phyloP scores from a whole-genome alignment of 2,329 filamentous ascomycete species.

The Bipolaris sorokiniana region DNA sequence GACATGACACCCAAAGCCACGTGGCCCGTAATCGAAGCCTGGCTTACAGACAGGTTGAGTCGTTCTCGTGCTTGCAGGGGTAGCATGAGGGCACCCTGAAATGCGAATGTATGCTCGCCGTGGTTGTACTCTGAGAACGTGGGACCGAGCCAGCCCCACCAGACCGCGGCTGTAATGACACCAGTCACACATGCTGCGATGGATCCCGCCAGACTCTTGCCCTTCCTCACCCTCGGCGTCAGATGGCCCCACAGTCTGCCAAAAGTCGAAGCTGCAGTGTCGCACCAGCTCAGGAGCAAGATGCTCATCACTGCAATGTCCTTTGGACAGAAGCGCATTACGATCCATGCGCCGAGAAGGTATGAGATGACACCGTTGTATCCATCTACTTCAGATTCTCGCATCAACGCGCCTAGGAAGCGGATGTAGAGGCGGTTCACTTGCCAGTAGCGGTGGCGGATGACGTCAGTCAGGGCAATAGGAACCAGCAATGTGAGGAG shows the following conservation, averaged over 20 bases:
- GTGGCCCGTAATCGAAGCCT: slow-evolving; percentile 70
- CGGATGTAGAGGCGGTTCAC: slow-evolving; percentile 89
- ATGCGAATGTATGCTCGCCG: slow-evolving; percentile 73
- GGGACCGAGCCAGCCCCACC: slow-evolving; percentile 87
- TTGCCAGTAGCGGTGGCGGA: slow-evolving; percentile 80
- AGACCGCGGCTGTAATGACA: slow-evolving; percentile 79
- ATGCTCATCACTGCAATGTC: slow-evolving; percentile 90
- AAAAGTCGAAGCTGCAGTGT: slow-evolving; percentile 94
- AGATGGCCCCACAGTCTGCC: slow-evolving; percentile 88
- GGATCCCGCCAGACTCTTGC: slow-evolving; percentile 91
- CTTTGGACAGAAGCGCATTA: slow-evolving; percentile 87
- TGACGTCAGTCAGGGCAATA: slow-evolving; percentile 78
- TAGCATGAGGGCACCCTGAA: slow-evolving; percentile 75
- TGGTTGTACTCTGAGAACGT: slow-evolving; percentile 42
- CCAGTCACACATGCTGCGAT: slow-evolving; percentile 83
- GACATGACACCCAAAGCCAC: slow-evolving; percentile 81
- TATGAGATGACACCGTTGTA: slow-evolving; percentile 99
- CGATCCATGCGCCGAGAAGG: slow-evolving; percentile 85
- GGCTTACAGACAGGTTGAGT: slow-evolving; percentile 65
- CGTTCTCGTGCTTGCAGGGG: slow-evolving; percentile 64
- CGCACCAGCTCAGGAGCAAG: slow-evolving; percentile 93
- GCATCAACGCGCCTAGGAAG: slow-evolving; percentile 87
- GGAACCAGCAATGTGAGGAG: slow-evolving; percentile 82
- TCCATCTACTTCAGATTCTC: slow-evolving; percentile 89
- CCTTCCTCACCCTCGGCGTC: slow-evolving; percentile 80